These are phyloP conservation scores for Beauveria caledonica DNA, from an alignment of 2,329 filamentous ascomycete species.

Conservation along the genomic window DNA sequence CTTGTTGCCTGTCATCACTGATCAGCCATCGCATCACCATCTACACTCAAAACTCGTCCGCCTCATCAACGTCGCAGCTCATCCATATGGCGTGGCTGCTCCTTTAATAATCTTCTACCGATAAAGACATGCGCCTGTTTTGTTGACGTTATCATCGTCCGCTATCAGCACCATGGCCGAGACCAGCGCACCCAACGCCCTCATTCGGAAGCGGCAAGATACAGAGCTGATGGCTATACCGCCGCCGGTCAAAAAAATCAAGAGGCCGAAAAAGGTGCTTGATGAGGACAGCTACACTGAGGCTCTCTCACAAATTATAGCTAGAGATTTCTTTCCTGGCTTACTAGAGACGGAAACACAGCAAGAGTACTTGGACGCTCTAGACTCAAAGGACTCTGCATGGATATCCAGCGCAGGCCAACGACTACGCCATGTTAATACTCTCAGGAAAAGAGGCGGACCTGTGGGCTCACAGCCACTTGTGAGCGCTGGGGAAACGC, in stretches of 20 bases:
- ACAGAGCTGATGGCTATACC: conserved; percentile 76
- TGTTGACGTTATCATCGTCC: background rate
- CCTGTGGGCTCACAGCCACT: conserved; percentile 19
- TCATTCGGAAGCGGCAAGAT: conserved; percentile 63
- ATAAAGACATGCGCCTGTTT: background rate
- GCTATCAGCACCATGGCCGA: conserved; percentile 2
- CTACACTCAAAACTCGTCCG: no score
- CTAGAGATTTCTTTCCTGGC: conserved; percentile 92
- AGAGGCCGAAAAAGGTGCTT: conserved; percentile 77
- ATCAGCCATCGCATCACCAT: background rate
- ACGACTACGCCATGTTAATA: conserved; percentile 71
- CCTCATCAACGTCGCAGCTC: background rate
- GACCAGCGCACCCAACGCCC: conserved; percentile 40
- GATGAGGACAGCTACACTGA: conserved; percentile 93
- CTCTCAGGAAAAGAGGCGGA: conserved; percentile 50
- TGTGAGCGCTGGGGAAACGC: conserved; percentile 43
- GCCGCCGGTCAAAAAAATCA: conserved; percentile 78
- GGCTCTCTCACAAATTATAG: conserved; percentile 86
- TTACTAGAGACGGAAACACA: conserved; percentile 78
- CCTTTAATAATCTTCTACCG: background rate
- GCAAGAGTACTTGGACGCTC: conserved; percentile 83
- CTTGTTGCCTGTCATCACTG: background rate
- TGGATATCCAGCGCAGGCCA: conserved; percentile 82
- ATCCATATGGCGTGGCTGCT: no score
- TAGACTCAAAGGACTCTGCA: conserved; percentile 73